A percentile compares a stretch with the other conserved stretches of the same genome.
phyloP scores from a whole-genome alignment of 2,329 filamentous ascomycete species.

The Verticillium longisporum region DNA sequence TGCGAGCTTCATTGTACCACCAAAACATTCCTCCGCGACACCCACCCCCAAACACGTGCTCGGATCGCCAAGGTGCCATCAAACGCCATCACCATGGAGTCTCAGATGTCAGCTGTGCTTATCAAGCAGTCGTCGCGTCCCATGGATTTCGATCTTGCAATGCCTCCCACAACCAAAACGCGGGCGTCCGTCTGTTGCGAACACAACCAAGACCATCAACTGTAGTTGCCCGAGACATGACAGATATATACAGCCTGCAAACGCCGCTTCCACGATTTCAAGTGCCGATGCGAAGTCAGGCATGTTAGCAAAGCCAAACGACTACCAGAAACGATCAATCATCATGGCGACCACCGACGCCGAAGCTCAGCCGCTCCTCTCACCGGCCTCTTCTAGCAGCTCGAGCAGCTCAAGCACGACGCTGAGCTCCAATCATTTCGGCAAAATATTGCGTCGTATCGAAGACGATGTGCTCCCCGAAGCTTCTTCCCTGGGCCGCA shows the following conservation, averaged over 20 bases:
- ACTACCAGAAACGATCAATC: background rate
- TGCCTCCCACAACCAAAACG: background rate
- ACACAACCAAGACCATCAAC: background rate
- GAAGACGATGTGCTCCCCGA: slow-evolving; percentile 56
- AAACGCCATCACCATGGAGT: slow-evolving; percentile 1
- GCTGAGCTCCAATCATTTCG: background rate
- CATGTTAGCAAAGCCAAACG: background rate
- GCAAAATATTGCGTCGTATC: slow-evolving; percentile 20
- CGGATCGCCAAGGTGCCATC: background rate
- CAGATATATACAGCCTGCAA: background rate
- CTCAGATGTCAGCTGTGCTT: background rate
- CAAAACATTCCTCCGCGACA: background rate
- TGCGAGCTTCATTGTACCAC: background rate
- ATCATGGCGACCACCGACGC: background rate
- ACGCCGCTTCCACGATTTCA: background rate
- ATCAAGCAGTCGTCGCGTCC: background rate
- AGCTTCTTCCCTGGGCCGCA: slow-evolving; percentile 50
- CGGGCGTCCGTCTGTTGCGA: background rate
- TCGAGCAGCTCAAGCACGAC: background rate
- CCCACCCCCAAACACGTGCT: background rate
- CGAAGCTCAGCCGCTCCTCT: background rate
- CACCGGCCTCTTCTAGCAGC: background rate
- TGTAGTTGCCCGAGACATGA: background rate
- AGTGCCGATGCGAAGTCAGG: background rate
- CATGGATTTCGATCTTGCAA: background rate